Evolutionary conservation across 2,329 filamentous ascomycete species (phyloP), one percentile per base, ranked within the genome.

Genomic region (Fusarium bulbicola): DNA sequence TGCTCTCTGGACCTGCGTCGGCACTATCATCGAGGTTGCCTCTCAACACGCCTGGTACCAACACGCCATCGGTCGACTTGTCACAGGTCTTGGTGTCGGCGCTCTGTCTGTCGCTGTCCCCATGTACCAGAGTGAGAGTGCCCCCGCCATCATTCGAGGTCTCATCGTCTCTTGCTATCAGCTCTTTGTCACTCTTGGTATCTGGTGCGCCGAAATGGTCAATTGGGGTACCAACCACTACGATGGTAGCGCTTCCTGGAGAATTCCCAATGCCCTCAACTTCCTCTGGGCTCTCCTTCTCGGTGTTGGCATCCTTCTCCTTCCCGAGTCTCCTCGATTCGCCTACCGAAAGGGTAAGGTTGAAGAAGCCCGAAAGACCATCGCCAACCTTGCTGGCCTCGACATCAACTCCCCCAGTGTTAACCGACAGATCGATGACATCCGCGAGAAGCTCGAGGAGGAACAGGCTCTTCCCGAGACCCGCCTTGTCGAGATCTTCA

Each of bases 121-220:
- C 53, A 90, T 93, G 88, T 93, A 93, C 75, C 90, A 92, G 78
- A 88, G 86, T 21, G 91, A 93, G 80, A 90, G 87, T 63, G 88
- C 89, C 6, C 91, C 91, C 0, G 86, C 89, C 68, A 87, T 89
- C 66, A 88, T 93, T 57, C 88, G 91, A 74, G 90, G 90, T 76
- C 85, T 90, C 12, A 84, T 92, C 43, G 87, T 93, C 34, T 86
- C 87, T 3, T 88, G 86, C 58, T 93, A 92, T 80, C 91, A 93
- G 83, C 86, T 93, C 7, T 89, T 92, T 79, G 91, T 93, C 78
- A 93, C 91, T 0, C 83, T 92, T 34, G 91, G 91, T 53, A 92
- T 93, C 79, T 90, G 86, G 84, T 83, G 82, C 30, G 84, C 86
- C 42, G 87, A 89, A 75, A 85, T 88, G 80, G 84, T 89, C 80